Evolutionary conservation across 441 rosid species (phyloP), one percentile per base, ranked within the genome.

Genomic region (Omphalea diandra): DNA sequence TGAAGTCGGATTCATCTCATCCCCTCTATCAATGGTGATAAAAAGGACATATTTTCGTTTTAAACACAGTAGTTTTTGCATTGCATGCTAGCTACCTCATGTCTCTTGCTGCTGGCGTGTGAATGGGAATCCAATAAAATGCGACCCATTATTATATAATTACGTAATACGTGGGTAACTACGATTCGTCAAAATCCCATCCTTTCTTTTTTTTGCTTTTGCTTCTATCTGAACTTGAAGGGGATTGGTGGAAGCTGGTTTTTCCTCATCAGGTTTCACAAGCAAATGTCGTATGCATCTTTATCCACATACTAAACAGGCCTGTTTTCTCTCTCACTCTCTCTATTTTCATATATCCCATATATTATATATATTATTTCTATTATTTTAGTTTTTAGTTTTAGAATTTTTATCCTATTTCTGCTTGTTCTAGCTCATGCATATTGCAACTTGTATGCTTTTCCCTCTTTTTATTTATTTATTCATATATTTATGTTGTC

Each of bases 231-330:
- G 78, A 75, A 65, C 61, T 58, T 33, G 69, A 69, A 59, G 50
- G 74, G 71, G 76, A 75, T 88, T 88, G 93, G 93, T 70, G 74
- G 80, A 77, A 76, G 66, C 70, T 75, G 76, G 73, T 79, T 71
- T 78, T 63, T 43, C 63, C 63, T 74, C 76, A 59, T 70, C 69
- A 78, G 80, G 43, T 72, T 63, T 65, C 35, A 60, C 71, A 76
- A 76, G 71, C 54, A 57, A 58, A 47, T 68, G 72, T 63, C 77
- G 65, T 81, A 70, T 81, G 84, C 85, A 81, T 83, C 84, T 81
- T 83, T 87, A 85, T 85, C 90, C 82, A 80, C 27, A 7, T 32
- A 72, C 78, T 69, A 63, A 69, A 65, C 17, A 54, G 75, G 59
- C 66, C 47, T 71, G 68, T 62, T 67, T 35, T 68, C 53, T n/a